Evolutionary conservation across 306 rosid species (phyloP).

Genomic region (Rosa chinensis): DNA sequence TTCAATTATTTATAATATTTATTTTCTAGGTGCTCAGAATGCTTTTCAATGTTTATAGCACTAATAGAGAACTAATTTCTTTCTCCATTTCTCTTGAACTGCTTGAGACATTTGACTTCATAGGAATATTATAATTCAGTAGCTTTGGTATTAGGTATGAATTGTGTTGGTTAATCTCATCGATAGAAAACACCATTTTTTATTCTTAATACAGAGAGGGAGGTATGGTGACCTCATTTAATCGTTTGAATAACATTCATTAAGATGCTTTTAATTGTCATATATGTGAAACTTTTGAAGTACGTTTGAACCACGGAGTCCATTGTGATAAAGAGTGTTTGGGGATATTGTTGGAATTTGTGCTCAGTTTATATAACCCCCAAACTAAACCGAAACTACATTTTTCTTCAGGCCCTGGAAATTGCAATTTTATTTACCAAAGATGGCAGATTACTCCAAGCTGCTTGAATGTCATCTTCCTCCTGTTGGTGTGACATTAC

Average conservation of each 20-base stretch:
- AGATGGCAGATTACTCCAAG: conserved; percentile 89
- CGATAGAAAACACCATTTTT: background rate
- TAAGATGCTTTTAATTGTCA: background rate
- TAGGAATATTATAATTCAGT: background rate
- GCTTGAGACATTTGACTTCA: background rate
- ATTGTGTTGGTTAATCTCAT: background rate
- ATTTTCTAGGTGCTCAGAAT: background rate
- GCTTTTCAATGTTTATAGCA: background rate
- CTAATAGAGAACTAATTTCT: background rate
- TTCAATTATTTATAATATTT: background rate
- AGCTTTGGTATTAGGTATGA: background rate
- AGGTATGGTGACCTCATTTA: background rate
- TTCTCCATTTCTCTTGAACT: background rate
- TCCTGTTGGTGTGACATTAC: too few species aligned
- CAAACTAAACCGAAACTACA: background rate
- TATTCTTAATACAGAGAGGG: background rate
- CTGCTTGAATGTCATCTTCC: conserved; percentile 54
- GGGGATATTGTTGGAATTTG: background rate
- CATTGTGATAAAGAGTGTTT: background rate
- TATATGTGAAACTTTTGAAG: background rate
- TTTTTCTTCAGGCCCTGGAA: conserved; percentile 66
- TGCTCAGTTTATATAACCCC: background rate
- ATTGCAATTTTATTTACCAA: conserved; percentile 81
- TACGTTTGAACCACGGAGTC: background rate
- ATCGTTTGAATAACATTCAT: background rate